Evolutionary conservation across 257 asterid genomes (phyloP), one percentile per base, ranked within the genome.

Genomic region (Nemophila menziesii): DNA sequence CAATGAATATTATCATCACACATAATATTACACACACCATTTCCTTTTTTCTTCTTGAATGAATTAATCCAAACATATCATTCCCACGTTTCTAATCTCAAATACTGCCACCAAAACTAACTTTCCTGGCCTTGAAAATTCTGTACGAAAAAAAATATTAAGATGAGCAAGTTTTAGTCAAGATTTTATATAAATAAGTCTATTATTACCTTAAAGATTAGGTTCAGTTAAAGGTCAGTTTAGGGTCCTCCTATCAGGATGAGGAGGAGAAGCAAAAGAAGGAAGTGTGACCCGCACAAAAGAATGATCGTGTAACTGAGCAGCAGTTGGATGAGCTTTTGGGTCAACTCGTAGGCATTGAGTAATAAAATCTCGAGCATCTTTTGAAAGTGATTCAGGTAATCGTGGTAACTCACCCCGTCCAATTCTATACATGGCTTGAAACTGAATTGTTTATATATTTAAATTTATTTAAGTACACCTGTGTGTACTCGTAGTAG

Each of bases 331-430:
- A 16, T 95, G 76, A 46, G 60, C 52, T 47, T 48, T 59, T 36
- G 92, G 94, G 58, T 80, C 80, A 21, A 76, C 94, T 68, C 74
- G 87, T 15, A 89, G 68, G 63, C 98, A 89, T 39, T 53, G 54
- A 11, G 66, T 76, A 44, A 89, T 72, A 57, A 89, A 78, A 61
- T 84, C 74, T 1, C 64, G 78, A 21, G 95, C 93, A 54, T 89
- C 95, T 0, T 43, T 58, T 39, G 98, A 80, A 48, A 89, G 82
- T 46, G 84, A 56, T 29, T 63, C 68, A 1, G 95, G 94, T 29
- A 89, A 66, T 11, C 43, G 57, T 33, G 98, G 98, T 51, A 73
- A 76, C 61, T 65, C 72, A n/a, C 98, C 98, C 51, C 34, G 69
- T 39, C 98, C 98, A 62, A 89, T 89, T 57, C 44, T 58, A 67